Conservation (phyloP, 305 asterid species). For the Solanum hybrid region DNA sequence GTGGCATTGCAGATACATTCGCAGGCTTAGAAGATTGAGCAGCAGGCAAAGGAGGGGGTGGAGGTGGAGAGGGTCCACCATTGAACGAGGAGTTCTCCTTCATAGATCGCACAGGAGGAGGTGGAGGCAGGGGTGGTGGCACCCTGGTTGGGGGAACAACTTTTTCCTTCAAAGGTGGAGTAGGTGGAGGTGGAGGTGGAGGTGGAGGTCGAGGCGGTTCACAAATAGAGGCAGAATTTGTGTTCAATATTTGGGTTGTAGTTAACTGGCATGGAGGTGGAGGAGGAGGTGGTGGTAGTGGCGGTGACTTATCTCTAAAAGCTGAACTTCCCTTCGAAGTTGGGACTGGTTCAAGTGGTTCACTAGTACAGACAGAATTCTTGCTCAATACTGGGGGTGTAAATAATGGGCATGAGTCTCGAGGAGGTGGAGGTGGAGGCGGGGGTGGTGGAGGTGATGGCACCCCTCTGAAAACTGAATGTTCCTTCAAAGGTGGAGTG, state of each 20-base stretch:
- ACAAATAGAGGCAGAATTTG: slow-evolving; percentile 3
- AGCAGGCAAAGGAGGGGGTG: slow-evolving; percentile 31
- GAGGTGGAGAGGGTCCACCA: slow-evolving; percentile 24
- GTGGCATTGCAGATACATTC: slow-evolving; percentile 7
- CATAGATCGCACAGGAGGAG: slow-evolving; percentile 22
- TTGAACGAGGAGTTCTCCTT: slow-evolving; percentile 24
- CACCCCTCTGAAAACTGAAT: not conserved
- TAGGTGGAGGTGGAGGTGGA: slow-evolving; percentile 19
- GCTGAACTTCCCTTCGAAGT: slow-evolving; percentile 15
- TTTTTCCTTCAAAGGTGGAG: slow-evolving; percentile 17
- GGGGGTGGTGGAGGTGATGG: slow-evolving; percentile 1
- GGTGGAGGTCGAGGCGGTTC: slow-evolving; percentile 14
- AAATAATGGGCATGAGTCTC: not conserved
- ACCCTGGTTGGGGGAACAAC: slow-evolving; percentile 4
- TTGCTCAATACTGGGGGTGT: not conserved
- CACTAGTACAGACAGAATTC: slow-evolving; percentile 10
- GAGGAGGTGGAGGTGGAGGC: not conserved
- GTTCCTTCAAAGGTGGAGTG: slow-evolving; percentile 8
- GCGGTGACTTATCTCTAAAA: slow-evolving; percentile 18
- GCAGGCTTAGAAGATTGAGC: slow-evolving; percentile 8
- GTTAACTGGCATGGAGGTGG: slow-evolving; percentile 26
- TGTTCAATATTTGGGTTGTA: slow-evolving; percentile 16
- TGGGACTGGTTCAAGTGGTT: slow-evolving; percentile 6
- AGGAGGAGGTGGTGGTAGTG: slow-evolving; percentile 24
- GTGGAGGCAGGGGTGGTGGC: slow-evolving; percentile 26